These are phyloP conservation scores for Pyronema domesticum DNA, from an alignment of 495 filamentous ascomycete species.

Conservation along the genomic window DNA sequence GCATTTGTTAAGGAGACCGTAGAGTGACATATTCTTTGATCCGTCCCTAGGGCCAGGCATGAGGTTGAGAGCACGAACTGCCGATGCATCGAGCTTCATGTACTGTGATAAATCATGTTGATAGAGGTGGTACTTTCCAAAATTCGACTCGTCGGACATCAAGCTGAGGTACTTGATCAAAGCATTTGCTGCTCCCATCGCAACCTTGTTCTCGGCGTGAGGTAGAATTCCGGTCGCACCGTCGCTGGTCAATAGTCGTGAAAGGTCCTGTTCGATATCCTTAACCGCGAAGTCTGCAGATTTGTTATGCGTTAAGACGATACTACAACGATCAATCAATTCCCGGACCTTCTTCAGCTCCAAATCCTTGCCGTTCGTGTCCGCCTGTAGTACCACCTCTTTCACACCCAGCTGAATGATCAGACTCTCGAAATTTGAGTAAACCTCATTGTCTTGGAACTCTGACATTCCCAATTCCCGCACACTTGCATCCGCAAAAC, in stretches of 20 bases:
- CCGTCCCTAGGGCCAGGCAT: conserved; percentile 94
- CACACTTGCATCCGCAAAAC: conserved; percentile 95
- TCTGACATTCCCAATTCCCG: conserved; percentile 92
- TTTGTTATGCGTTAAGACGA: conserved; percentile 66
- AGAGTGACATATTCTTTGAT: conserved; percentile 93
- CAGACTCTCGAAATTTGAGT: conserved; percentile 87
- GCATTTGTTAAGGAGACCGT: conserved; percentile 88
- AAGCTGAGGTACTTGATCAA: conserved; percentile 83
- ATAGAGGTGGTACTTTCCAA: conserved; percentile 90
- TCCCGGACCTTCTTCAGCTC: conserved; percentile 73
- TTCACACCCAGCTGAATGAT: conserved; percentile 92
- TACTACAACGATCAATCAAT: conserved; percentile 80
- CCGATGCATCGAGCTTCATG: conserved; percentile 96
- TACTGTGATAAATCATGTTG: conserved; percentile 94
- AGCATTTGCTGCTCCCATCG: conserved; percentile 87
- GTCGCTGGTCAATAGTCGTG: conserved; percentile 71
- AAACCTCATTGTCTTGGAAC: conserved; percentile 94
- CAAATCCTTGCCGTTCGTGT: conserved; percentile 64
- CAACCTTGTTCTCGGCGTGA: conserved; percentile 84
- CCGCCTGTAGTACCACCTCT: conserved; percentile 69
- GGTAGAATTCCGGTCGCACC: conserved; percentile 57
- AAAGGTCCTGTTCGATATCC: conserved; percentile 93
- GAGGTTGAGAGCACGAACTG: conserved; percentile 81
- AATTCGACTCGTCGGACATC: conserved; percentile 78
- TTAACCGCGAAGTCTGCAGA: conserved; percentile 63